Evolutionary conservation across 106 monocot species (phyloP).

Genomic region (Apostasia shenzhenica): DNA sequence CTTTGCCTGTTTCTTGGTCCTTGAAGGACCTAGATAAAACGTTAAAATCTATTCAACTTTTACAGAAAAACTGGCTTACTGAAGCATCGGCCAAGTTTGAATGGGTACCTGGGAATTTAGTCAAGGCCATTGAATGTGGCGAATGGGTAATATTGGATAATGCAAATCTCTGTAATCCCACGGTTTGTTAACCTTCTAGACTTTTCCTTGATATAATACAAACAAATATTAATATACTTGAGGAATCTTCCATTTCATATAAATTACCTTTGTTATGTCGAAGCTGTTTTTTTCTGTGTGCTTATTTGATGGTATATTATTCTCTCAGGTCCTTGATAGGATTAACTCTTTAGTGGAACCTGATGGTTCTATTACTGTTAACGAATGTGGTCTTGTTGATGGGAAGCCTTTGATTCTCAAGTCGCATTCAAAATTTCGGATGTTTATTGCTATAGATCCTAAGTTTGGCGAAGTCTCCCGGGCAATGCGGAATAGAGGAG

Average conservation of each 20-base stretch:
- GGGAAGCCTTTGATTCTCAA: slow-evolving; percentile 61
- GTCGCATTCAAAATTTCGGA: slow-evolving; percentile 72
- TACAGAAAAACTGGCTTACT: slow-evolving; percentile 30
- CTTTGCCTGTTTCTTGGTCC: slow-evolving; percentile 60
- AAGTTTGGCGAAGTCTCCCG: slow-evolving; percentile 89
- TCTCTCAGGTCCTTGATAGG: slow-evolving; percentile 82
- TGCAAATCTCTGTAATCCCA: slow-evolving; percentile 97
- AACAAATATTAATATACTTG: not conserved
- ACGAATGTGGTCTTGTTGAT: slow-evolving; percentile 90
- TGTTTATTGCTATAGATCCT: slow-evolving; percentile 90
- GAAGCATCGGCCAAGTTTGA: slow-evolving; percentile 64
- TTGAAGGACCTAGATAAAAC: slow-evolving; percentile 36
- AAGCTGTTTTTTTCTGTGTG: not conserved
- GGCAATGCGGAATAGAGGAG: slow-evolving; percentile 96
- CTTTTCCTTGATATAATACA: not conserved
- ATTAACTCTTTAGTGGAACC: slow-evolving; percentile 90
- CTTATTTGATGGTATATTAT: not conserved
- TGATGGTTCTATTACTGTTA: slow-evolving; percentile 63
- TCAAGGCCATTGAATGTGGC: slow-evolving; percentile 82
- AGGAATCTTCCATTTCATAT: not conserved
- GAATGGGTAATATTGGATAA: slow-evolving; percentile 93
- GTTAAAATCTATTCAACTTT: slow-evolving; percentile 28
- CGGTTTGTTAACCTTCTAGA: slow-evolving; percentile 33
- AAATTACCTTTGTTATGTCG: not conserved
- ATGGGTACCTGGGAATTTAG: slow-evolving; percentile 75